phyloP scores from a whole-genome alignment of 2,329 filamentous ascomycete genomes.

The Plectosphaerella sp. region DNA sequence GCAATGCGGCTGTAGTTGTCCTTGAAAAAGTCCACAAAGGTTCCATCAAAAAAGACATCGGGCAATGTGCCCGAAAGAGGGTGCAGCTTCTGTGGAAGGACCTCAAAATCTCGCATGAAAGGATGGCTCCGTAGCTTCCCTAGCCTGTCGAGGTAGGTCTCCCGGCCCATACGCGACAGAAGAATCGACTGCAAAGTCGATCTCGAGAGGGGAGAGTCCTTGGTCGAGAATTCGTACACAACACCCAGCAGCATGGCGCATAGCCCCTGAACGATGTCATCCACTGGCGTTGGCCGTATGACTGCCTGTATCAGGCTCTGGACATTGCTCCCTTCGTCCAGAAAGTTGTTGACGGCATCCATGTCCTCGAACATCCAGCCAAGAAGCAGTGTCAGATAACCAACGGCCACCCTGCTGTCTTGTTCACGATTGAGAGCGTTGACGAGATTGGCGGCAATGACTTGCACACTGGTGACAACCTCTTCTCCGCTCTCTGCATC shows the following conservation, averaged over 20 bases:
- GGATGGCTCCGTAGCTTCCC: conserved; percentile 73
- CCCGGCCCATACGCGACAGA: conserved; percentile 71
- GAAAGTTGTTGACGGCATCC: conserved; percentile 86
- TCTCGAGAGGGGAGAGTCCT: conserved; percentile 87
- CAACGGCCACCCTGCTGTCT: conserved; percentile 75
- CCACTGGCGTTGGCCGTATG: conserved; percentile 50
- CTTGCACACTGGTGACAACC: conserved; percentile 90
- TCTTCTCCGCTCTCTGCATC: conserved; percentile 88
- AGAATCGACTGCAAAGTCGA: conserved; percentile 77
- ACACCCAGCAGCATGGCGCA: conserved; percentile 82
- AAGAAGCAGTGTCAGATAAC: conserved; percentile 83
- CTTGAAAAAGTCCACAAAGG: conserved; percentile 91
- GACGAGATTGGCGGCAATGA: conserved; percentile 80
- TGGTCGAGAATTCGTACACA: conserved; percentile 95
- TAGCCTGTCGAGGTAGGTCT: conserved; percentile 81
- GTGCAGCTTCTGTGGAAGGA: conserved; percentile 66
- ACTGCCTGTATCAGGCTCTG: conserved; percentile 77
- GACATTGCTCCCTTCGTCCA: conserved; percentile 89
- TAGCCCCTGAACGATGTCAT: conserved; percentile 73
- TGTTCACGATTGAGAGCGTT: conserved; percentile 70
- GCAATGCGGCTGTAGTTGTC: conserved; percentile 87
- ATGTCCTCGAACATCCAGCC: conserved; percentile 92
- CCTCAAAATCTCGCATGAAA: conserved; percentile 83
- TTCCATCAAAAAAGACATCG: conserved; percentile 79
- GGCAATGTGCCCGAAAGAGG: conserved; percentile 53